Conservation (phyloP, 352 stramenopile species). For the Globisporangium irregulare region DNA sequence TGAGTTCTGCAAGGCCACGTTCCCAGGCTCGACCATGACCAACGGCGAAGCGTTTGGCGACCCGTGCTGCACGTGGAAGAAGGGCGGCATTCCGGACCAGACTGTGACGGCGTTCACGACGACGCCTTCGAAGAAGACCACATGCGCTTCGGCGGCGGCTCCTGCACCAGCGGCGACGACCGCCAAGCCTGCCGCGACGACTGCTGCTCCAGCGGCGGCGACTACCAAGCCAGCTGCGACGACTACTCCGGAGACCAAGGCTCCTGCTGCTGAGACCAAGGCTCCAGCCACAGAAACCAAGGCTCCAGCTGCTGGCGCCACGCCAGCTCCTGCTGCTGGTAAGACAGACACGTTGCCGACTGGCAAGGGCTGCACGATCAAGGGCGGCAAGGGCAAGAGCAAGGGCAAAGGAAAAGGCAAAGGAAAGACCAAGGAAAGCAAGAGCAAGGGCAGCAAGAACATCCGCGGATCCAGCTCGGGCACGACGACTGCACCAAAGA, state of each 20-base stretch:
- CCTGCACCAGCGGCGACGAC: constrained; percentile 39
- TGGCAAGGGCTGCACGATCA: not conserved
- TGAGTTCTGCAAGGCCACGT: constrained; percentile 33
- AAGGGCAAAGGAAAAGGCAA: not conserved
- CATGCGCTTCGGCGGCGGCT: not conserved
- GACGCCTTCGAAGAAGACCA: constrained; percentile 1
- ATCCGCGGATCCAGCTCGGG: no score
- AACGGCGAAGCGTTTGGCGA: constrained; percentile 37
- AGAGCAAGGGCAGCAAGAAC: no score
- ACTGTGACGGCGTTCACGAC: constrained; percentile 23
- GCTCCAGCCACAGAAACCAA: no score
- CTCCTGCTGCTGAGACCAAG: no score
- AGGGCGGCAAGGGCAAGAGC: not conserved
- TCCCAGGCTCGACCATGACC: constrained; percentile 33
- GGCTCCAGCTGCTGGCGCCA: not conserved
- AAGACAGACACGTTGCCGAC: no score
- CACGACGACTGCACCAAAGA: no score
- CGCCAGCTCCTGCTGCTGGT: not conserved
- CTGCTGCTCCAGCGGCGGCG: not conserved
- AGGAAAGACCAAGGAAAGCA: no score
- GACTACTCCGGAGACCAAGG: no score
- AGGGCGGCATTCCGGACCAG: constrained; percentile 28
- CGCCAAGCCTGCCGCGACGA: not conserved
- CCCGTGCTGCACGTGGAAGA: constrained; percentile 46
- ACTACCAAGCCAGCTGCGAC: no score